Evolutionary conservation across 1,284 basidiomycete genomes (phyloP).

Genomic region (Schizopora paradoxa): DNA sequence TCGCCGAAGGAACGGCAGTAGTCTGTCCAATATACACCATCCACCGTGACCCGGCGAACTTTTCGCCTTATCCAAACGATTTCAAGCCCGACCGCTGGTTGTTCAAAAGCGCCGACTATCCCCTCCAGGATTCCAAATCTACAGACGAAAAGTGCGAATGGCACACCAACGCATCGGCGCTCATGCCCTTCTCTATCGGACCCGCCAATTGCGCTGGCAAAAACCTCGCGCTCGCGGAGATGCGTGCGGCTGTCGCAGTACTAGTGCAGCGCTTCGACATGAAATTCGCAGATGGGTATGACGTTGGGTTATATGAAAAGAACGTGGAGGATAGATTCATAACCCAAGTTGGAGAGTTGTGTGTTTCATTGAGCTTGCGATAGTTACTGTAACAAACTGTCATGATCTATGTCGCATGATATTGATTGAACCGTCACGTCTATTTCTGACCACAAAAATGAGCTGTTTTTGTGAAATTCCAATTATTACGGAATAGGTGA

Average conservation of each 20-base stretch:
- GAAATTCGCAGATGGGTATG: conserved; percentile 9
- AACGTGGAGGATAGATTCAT: conserved; percentile 29
- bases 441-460: no score
- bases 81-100: conserved; percentile 43
- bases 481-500: no score
- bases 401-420: no score
- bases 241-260: conserved; percentile 25
- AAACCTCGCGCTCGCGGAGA: conserved; percentile 29
- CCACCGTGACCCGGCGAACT: conserved; percentile 37
- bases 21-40: conserved; percentile 43
- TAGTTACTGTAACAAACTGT: no score
- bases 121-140: background rate
- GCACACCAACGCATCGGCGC: conserved; percentile 34
- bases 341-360: no score
- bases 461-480: no score
- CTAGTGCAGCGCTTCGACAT: conserved; percentile 29
- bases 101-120: no score
- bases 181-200: conserved; percentile 31
- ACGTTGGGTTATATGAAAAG: conserved; percentile 23
- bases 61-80: conserved; percentile 32
- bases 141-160: background rate
- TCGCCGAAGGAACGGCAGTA: conserved; percentile 45
- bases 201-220: conserved; percentile 33
- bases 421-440: no score
- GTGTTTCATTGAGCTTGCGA: no score